Evolutionary conservation across 805 yeast species (phyloP).

Genomic region (Candida sakaeoensis): DNA sequence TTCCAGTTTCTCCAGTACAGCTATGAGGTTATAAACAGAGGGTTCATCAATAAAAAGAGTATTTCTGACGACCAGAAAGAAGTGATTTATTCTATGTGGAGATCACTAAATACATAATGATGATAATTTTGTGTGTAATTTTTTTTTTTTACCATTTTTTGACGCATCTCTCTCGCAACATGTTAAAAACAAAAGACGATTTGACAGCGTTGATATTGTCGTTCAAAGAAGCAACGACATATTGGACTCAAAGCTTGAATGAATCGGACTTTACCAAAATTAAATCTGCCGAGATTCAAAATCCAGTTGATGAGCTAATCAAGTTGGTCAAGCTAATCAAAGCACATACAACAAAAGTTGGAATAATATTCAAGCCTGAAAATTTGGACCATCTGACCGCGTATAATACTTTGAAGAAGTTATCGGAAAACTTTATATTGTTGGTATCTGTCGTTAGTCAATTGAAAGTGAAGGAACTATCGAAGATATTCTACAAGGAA

Average conservation of each 20-base stretch:
- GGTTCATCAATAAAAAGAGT: constrained; percentile 1
- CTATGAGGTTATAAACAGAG: constrained; percentile 5
- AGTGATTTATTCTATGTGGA: background rate
- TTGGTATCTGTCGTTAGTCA: constrained; percentile 42
- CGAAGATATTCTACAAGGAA: constrained; percentile 21
- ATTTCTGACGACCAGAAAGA: constrained; percentile 1
- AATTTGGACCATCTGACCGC: constrained; percentile 50
- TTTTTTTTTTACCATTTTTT: too few relatives aligned
- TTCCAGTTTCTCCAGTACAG: constrained; percentile 2
- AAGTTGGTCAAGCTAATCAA: constrained; percentile 58
- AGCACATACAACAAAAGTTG: constrained; percentile 78
- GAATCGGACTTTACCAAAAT: constrained; percentile 14
- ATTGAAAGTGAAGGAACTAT: constrained; percentile 21
- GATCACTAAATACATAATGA: constrained; percentile 24
- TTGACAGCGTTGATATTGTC: constrained; percentile 21
- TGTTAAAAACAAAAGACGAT: constrained; percentile 20
- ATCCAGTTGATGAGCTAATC: constrained; percentile 53
- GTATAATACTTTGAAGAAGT: constrained; percentile 43
- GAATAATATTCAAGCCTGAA: constrained; percentile 64
- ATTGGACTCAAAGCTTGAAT: constrained; percentile 20
- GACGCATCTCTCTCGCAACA: constrained; percentile 8
- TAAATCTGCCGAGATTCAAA: constrained; percentile 29
- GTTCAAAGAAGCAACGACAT: constrained; percentile 27
- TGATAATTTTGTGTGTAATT: too few relatives aligned
- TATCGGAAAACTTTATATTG: constrained; percentile 41